These are phyloP conservation scores for Bryoerythrophyllum caledonicum DNA, from an alignment of 225 moss, liverwort and hornwort genomes.

Conservation along the genomic window DNA sequence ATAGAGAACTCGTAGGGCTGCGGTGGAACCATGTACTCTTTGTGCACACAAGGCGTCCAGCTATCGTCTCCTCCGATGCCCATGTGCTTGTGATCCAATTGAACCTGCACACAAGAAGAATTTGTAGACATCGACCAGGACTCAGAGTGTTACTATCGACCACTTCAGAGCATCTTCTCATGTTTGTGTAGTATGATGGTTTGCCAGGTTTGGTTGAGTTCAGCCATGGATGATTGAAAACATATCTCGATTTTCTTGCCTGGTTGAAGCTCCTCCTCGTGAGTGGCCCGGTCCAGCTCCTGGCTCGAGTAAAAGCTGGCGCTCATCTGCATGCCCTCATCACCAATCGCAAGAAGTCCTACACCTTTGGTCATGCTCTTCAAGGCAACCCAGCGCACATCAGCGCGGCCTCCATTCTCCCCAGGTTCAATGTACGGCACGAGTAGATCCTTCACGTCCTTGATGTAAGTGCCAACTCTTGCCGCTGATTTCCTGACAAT, in stretches of 20 bases:
- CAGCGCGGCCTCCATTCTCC: conserved; percentile 86
- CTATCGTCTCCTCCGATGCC: conserved; percentile 96
- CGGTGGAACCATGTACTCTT: conserved; percentile 72
- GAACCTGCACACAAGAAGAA: conserved; percentile 60
- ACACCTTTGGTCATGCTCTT: conserved; percentile 40
- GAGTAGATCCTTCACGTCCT: conserved; percentile 66
- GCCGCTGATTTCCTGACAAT: conserved; percentile 88
- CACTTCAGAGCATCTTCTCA: not conserved
- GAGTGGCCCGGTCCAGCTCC: conserved; percentile 67
- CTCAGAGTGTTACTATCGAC: not conserved
- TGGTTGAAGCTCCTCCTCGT: conserved; percentile 67
- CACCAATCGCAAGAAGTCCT: conserved; percentile 61
- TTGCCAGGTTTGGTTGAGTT: too few species aligned
- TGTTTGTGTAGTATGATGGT: too few species aligned
- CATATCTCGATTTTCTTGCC: conserved; percentile 67
- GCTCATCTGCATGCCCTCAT: conserved; percentile 73
- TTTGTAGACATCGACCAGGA: too few species aligned
- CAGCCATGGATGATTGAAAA: not conserved
- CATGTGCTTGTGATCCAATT: conserved; percentile 98
- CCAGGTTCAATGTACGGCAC: conserved; percentile 93
- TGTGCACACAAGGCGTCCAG: conserved; percentile 84
- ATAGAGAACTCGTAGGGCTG: conserved; percentile 58
- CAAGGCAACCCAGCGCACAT: conserved; percentile 86
- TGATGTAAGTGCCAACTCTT: conserved; percentile 60
- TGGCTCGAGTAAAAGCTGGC: conserved; percentile 62